Conservation (phyloP, 306 rosid species). For the Dryas octopetala region DNA sequence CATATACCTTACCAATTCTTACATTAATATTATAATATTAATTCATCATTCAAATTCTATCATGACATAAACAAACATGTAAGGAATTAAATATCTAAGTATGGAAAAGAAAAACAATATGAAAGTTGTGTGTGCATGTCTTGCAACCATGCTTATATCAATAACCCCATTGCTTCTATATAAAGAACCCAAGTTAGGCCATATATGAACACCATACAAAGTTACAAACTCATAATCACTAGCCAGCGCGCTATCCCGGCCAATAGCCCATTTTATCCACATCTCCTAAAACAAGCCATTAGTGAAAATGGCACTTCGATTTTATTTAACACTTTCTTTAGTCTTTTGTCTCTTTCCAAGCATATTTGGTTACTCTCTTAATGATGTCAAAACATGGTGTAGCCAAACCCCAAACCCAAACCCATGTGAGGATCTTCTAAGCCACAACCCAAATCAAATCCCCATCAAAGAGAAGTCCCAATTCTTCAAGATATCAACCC, state of each 20-base stretch:
- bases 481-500: slow-evolving; percentile 49
- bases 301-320: slow-evolving; percentile 22
- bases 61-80: too few relatives aligned
- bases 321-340: neutral
- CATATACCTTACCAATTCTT: too few relatives aligned
- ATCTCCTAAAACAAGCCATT: neutral
- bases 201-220: neutral
- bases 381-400: slow-evolving; percentile 60
- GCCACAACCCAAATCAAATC: slow-evolving; percentile 19
- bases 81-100: too few relatives aligned
- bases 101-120: too few relatives aligned
- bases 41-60: too few relatives aligned
- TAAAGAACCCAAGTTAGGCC: slow-evolving; percentile 15
- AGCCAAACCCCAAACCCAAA: slow-evolving; percentile 79
- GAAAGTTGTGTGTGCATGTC: too few relatives aligned
- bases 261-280: neutral
- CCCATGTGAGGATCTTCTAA: slow-evolving; percentile 63
- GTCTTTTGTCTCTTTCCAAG: slow-evolving; percentile 27
- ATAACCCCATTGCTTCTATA: slow-evolving; percentile 5
- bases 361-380: slow-evolving; percentile 23
- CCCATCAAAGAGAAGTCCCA: slow-evolving; percentile 59
- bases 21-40: too few relatives aligned
- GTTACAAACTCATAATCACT: neutral
- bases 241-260: neutral
- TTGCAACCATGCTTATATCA: too few relatives aligned